Conservation (phyloP, 495 filamentous ascomycete genomes). For the Cercophora scortea region DNA sequence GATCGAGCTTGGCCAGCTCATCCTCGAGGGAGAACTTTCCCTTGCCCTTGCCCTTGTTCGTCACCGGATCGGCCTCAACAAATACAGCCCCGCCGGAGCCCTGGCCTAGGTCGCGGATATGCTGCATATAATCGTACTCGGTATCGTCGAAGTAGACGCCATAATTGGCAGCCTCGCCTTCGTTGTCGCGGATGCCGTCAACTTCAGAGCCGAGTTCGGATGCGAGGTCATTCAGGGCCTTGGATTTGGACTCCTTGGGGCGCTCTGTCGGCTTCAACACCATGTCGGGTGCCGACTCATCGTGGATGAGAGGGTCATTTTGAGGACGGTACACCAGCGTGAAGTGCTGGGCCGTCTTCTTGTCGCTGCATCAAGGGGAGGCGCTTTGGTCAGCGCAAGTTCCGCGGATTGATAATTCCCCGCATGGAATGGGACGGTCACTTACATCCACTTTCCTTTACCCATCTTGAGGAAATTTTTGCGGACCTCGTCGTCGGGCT, state of each 20-base stretch:
- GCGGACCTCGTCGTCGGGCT: neutral
- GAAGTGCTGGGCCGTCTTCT: slow-evolving; percentile 88
- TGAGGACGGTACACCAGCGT: slow-evolving; percentile 91
- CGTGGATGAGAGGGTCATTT: slow-evolving; percentile 92
- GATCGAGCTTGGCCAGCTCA: slow-evolving; percentile 58
- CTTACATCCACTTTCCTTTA: slow-evolving; percentile 85
- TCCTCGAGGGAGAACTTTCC: slow-evolving; percentile 65
- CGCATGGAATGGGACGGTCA: slow-evolving; percentile 3
- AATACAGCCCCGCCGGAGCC: slow-evolving; percentile 62
- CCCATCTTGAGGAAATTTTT: slow-evolving; percentile 51
- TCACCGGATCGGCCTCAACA: slow-evolving; percentile 60
- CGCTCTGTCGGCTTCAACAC: slow-evolving; percentile 55
- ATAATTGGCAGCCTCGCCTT: slow-evolving; percentile 91
- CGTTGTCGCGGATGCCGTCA: slow-evolving; percentile 64
- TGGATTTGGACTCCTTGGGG: slow-evolving; percentile 34
- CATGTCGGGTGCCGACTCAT: slow-evolving; percentile 71
- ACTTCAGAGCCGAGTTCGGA: slow-evolving; percentile 62
- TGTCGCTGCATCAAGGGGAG: slow-evolving; percentile 57
- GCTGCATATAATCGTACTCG: slow-evolving; percentile 98
- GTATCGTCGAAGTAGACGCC: slow-evolving; percentile 85
- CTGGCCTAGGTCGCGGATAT: slow-evolving; percentile 72
- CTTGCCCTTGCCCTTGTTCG: slow-evolving; percentile 61
- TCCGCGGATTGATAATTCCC: neutral
- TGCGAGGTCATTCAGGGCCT: slow-evolving; percentile 64
- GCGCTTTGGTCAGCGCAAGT: neutral